These are phyloP conservation scores for Astragalus membranaceus DNA, from an alignment of 306 rosid genomes.

Conservation along the genomic window DNA sequence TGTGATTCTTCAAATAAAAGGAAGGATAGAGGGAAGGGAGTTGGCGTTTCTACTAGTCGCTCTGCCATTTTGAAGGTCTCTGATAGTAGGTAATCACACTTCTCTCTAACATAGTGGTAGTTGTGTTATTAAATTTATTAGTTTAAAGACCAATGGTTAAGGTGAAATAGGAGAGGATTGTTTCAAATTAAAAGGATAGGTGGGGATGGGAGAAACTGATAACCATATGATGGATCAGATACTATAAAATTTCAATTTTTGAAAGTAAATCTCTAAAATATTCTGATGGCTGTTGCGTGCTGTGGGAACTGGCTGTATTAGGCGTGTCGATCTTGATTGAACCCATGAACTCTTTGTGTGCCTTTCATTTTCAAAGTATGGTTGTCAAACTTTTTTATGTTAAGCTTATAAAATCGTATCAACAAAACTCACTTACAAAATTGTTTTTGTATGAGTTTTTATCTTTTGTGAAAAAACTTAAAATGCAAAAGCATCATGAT, in stretches of 20 bases:
- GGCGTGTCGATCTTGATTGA: neutral
- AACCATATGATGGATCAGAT: neutral
- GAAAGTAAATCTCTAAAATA: neutral
- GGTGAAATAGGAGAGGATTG: neutral
- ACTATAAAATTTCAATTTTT: neutral
- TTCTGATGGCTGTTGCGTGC: constrained; percentile 5
- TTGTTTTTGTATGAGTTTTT: neutral
- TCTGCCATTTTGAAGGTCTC: neutral
- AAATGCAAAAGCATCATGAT: neutral
- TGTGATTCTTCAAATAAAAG: constrained; percentile 24
- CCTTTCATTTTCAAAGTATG: neutral
- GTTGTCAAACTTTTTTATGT: neutral
- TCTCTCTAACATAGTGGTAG: neutral
- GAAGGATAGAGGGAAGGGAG: neutral
- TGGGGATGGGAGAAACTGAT: neutral
- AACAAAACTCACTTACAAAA: neutral
- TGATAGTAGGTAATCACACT: constrained; percentile 27
- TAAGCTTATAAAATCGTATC: neutral
- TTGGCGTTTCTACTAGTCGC: constrained; percentile 9
- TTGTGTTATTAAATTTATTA: neutral
- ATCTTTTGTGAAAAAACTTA: neutral
- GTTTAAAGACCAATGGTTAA: neutral
- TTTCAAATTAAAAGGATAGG: neutral
- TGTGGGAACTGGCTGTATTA: neutral
- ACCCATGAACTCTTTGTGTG: neutral